Evolutionary conservation across 2,329 filamentous ascomycete species (phyloP), one percentile per base, ranked within the genome.

Genomic region (Pseudohalonectria lignicola): DNA sequence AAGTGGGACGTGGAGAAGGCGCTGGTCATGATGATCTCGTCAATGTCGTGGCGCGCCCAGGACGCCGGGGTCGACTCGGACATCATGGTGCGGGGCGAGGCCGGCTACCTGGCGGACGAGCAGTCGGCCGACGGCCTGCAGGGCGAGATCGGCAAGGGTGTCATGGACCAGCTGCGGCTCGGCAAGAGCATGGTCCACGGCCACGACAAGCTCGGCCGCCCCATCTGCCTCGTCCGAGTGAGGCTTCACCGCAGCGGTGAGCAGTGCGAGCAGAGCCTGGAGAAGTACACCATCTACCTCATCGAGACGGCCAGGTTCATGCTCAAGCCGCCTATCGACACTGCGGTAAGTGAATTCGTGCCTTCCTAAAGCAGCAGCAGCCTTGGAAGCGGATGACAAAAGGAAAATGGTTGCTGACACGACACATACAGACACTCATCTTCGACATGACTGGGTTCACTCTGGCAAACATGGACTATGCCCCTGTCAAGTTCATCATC

Each of bases 401-500:
- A n/a, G n/a, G n/a, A n/a, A n/a, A n/a, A n/a, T n/a, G n/a, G n/a
- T n/a, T n/a, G n/a, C n/a, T n/a, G n/a, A n/a, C n/a, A n/a, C n/a
- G n/a, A n/a, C 32, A 17, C 12, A 10, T 36, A 7, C 41, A 94
- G 85, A 92, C 85, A 31, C 76, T 98, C 45, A 64, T 98, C 34
- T 98, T 98, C 53, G 92, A 98, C 57, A 90, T 98, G 86, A 94
- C 85, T 7, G 77, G 81, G 45, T 96, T 96, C 58, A 84, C 83
- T 15, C 71, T 96, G 64, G 82, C 88, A 13, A 98, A 98, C 61
- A 96, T 98, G 92, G 92, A 98, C 59, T 96, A 96, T 57, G 76
- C 84, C 0, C 90, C 92, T 1, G 86, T 98, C 41, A 98, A 94
- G 54, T 98, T 96, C 63, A 95, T 98, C 82, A 95, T 98, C 60